phyloP scores from a whole-genome alignment of 345 rosid species.

The Corchorus olitorius region DNA sequence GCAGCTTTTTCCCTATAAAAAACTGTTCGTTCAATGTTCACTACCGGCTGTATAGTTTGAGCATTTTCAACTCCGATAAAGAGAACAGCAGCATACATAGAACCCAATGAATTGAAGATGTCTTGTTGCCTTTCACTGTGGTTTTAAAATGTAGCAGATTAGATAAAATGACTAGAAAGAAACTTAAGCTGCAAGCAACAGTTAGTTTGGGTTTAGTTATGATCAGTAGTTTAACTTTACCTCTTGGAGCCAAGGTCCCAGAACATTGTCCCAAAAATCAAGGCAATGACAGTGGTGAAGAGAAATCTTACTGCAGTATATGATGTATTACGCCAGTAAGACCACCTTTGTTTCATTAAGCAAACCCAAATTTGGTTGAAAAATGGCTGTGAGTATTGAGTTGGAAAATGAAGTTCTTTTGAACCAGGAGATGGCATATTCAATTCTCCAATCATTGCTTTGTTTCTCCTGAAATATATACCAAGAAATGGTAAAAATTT shows the following conservation, averaged over 20 bases:
- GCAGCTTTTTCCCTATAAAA: slow-evolving; percentile 80
- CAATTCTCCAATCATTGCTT: slow-evolving; percentile 50
- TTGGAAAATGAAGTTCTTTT: slow-evolving; percentile 55
- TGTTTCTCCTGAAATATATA: slow-evolving; percentile 58
- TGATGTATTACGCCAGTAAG: slow-evolving; percentile 74
- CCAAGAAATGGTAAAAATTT: background rate
- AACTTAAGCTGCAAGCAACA: background rate
- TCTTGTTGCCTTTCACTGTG: slow-evolving; percentile 47
- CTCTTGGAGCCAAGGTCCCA: slow-evolving; percentile 68
- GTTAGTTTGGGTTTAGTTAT: background rate
- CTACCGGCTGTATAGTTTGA: slow-evolving; percentile 58
- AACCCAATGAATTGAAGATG: slow-evolving; percentile 70
- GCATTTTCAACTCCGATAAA: slow-evolving; percentile 71
- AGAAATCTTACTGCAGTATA: slow-evolving; percentile 72
- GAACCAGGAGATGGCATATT: slow-evolving; percentile 56
- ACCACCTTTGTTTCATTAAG: slow-evolving; percentile 72
- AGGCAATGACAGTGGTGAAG: slow-evolving; percentile 53
- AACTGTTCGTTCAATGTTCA: slow-evolving; percentile 63
- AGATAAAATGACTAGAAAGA: too few relatives aligned
- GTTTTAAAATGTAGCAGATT: background rate
- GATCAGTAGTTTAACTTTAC: slow-evolving; percentile 32
- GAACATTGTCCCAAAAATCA: slow-evolving; percentile 70
- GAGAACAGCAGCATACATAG: slow-evolving; percentile 71
- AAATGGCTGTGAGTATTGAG: slow-evolving; percentile 58
- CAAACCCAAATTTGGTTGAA: slow-evolving; percentile 61